Conservation (phyloP, 2,329 filamentous ascomycete species). For the Sporothrix luriei region DNA sequence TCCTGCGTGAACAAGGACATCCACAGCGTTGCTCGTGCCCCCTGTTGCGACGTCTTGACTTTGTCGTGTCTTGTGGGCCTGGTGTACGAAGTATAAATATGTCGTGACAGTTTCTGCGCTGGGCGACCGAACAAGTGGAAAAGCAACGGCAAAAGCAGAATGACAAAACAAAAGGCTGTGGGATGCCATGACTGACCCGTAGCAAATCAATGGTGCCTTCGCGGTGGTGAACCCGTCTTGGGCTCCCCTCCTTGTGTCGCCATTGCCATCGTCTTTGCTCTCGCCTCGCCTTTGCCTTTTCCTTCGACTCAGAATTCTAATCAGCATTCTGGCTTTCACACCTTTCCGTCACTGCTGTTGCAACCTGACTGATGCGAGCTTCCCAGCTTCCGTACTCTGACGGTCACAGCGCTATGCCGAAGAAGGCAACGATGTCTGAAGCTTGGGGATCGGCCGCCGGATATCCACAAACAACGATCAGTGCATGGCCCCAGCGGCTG, state of each 20-base stretch:
- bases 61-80: neutral
- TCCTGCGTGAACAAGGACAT: slow-evolving; percentile 14
- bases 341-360: slow-evolving; percentile 9
- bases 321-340: neutral
- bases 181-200: slow-evolving; percentile 18
- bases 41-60: slow-evolving; percentile 6
- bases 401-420: slow-evolving; percentile 28
- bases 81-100: neutral
- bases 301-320: neutral
- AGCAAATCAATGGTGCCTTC: slow-evolving; percentile 18
- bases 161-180: neutral
- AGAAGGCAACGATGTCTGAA: slow-evolving; percentile 30
- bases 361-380: slow-evolving; percentile 18
- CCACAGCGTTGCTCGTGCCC: neutral
- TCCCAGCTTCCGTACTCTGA: neutral
- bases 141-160: neutral
- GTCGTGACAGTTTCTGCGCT: neutral
- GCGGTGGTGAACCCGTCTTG: neutral
- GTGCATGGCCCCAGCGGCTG: slow-evolving; percentile 7
- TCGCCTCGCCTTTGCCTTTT: slow-evolving; percentile 7
- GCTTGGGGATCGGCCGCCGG: slow-evolving; percentile 29
- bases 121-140: neutral
- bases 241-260: neutral
- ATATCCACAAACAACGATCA: slow-evolving; percentile 20
- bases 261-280: neutral